Evolutionary conservation across 2,329 filamentous ascomycete species (phyloP), one percentile per base, ranked within the genome.

Genomic region (Talaromyces piceae): DNA sequence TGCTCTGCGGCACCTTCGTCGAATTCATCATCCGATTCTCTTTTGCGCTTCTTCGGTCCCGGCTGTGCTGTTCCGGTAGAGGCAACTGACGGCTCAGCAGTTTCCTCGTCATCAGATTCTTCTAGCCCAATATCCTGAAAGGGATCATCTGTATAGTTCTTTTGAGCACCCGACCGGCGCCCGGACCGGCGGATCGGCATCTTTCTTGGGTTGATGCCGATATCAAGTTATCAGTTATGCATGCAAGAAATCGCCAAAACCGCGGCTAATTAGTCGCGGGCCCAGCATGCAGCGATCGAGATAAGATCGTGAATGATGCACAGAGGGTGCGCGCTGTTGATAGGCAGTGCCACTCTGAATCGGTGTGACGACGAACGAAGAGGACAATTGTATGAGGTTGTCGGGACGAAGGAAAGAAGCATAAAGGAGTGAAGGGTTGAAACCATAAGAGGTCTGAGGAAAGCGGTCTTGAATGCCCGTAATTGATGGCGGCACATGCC

Each of bases 81-180:
- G 30, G 4, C 55, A 22, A 56, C 56, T 26, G 58, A 54, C 7
- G 50, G 53, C 13, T 56, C 59, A 8, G 60, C 58, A 55, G 67
- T 69, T 41, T 71, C 68, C 30, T 68, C 64, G 51, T 71, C 69
- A 23, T 54, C 50, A 30, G 51, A 54, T 46, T 54, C 52, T 55
- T 39, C 39, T 3, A 72, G 56, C 3, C 64, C 67, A 25, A 61
- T 61, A 3, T 56, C 54, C 50, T 64, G 60, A 47, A 71, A 68
- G 12, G 64, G 60, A 55, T 72, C 70, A 45, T 63, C 53, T 18
- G 62, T 61, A 51, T 71, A 71, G 33, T 59, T 64, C 8, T 61
- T 60, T 49, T 49, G 61, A n/a, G 60, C 52, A 25, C 63, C 60
- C 45, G 58, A 59, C n/a, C 59, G 52, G 54, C 69, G 69, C 41